Evolutionary conservation across 805 yeast species (phyloP), one percentile per base, ranked within the genome.

Genomic region (Metschnikowia vanudenii): DNA sequence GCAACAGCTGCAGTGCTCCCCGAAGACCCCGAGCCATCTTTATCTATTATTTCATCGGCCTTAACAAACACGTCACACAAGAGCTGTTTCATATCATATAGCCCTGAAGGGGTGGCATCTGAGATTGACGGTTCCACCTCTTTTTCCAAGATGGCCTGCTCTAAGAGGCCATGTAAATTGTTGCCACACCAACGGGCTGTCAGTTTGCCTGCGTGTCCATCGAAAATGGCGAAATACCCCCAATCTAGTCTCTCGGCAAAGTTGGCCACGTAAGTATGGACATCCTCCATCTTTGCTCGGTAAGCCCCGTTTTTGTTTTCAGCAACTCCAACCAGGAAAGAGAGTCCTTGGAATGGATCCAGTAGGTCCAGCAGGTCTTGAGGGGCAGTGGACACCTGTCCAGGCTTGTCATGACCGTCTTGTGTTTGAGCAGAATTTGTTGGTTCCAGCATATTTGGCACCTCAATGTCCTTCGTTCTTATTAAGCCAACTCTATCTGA

Each of bases 1-100:
- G 97, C 96, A 9, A 91, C 97, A 0, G 95, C 97, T 0, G 97
- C 98, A 0, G 99, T 94, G 57, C 95, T 83, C 0, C 99, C 99
- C 49, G 96, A 83, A 36, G 84, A 80, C 1, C 91, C 91, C 38
- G 79, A 73, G 13, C 81, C 73, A 41, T 79, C 79, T 34, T 78
- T 69, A 29, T 73, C 78, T 34, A 92, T 82, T 56, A 80, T 69
- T 33, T 73, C 70, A 66, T 92, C 99, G 2, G 96, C 91, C 49
- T 81, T 79, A 18, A 79, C 68, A 63, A 94, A 92, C 3, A 94
- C 75, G 31, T 76, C 77, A 59, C 80, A 80, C 50, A 92, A 69
- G 26, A 84, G 77, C 48, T 80, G 83, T 52, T 91, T 69, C 47
- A 89, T 74, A 64, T 84, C 85, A 41, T 53, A 53, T n/a, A 51